Conservation (phyloP, 2,329 filamentous ascomycete species). For the Neofusicoccum laricinum region DNA sequence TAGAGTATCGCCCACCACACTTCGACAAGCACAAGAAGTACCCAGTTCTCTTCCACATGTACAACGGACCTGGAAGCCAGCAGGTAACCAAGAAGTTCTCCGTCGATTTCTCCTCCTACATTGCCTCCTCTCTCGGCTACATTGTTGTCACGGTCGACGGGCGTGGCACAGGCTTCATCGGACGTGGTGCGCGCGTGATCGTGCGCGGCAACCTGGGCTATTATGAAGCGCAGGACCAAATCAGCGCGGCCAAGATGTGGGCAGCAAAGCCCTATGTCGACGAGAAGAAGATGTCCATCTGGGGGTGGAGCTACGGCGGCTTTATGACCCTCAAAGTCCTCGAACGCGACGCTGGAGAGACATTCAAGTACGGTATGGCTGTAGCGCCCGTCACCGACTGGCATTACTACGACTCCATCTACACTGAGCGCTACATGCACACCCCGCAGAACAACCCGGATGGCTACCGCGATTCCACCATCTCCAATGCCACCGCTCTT, state of each 20-base stretch:
- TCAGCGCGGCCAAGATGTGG: constrained; percentile 83
- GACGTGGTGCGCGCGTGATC: constrained; percentile 76
- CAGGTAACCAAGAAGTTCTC: constrained; percentile 74
- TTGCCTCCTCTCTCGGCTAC: constrained; percentile 83
- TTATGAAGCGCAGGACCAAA: constrained; percentile 86
- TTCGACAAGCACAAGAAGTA: constrained; percentile 83
- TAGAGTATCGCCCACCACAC: constrained; percentile 86
- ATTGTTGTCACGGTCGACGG: constrained; percentile 93
- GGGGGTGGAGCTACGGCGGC: constrained; percentile 98
- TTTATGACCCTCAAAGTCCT: constrained; percentile 95
- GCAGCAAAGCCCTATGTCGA: constrained; percentile 81
- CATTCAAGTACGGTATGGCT: constrained; percentile 95
- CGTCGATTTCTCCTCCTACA: constrained; percentile 87
- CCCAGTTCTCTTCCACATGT: constrained; percentile 91
- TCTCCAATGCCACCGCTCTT: constrained; percentile 73
- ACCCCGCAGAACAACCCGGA: constrained; percentile 76
- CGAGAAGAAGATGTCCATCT: constrained; percentile 77
- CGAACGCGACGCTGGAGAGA: constrained; percentile 82
- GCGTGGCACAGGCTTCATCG: constrained; percentile 86
- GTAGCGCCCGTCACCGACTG: constrained; percentile 98
- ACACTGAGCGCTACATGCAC: constrained; percentile 97
- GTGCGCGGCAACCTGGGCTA: constrained; percentile 81
- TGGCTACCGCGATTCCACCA: constrained; percentile 74
- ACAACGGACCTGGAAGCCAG: constrained; percentile 93
- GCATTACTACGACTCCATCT: constrained; percentile 91